Percentiles rank a stretch among this genome's conserved stretches.
Conservation (phyloP, 2,329 filamentous ascomycete species). For the Boeremia exigua region DNA sequence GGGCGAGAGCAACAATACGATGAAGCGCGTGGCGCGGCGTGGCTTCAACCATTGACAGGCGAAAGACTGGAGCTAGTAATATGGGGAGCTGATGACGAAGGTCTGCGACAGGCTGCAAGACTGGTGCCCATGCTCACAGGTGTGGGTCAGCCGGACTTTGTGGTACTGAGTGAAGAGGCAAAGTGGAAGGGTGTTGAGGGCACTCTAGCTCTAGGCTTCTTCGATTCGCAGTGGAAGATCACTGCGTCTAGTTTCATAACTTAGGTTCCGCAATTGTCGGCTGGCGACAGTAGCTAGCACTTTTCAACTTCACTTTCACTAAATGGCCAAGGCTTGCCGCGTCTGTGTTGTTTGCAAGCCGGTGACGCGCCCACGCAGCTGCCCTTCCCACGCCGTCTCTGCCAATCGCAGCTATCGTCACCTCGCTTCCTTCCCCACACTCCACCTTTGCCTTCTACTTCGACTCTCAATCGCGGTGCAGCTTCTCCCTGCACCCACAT, state of each 20-base stretch:
- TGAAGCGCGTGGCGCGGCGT: conserved; percentile 57
- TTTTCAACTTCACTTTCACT: conserved; percentile 6
- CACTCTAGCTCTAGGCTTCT: conserved; percentile 61
- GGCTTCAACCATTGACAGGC: conserved; percentile 56
- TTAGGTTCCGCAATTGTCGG: background rate
- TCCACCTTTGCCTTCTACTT: conserved; percentile 12
- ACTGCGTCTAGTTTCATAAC: conserved; percentile 53
- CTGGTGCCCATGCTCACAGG: conserved; percentile 63
- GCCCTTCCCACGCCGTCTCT: conserved; percentile 5
- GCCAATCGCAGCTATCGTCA: conserved; percentile 1
- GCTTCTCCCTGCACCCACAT: conserved; percentile 16
- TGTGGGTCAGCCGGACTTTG: conserved; percentile 64
- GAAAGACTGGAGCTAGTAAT: conserved; percentile 62
- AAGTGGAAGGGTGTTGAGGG: conserved; percentile 61
- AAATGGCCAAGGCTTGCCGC: background rate
- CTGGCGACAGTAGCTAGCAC: background rate
- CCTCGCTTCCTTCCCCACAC: conserved; percentile 21
- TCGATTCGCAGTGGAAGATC: conserved; percentile 61
- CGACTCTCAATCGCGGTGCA: conserved; percentile 6
- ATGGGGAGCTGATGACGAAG: conserved; percentile 59
- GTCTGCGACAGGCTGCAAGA: conserved; percentile 58
- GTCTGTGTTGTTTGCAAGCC: background rate
- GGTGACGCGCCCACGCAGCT: conserved; percentile 12
- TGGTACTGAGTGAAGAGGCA: conserved; percentile 55
- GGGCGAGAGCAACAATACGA: conserved; percentile 27